Base-by-base conservation (phyloP, 2,329 filamentous ascomycete species). In the Aspergillus calidoustus region DNA sequence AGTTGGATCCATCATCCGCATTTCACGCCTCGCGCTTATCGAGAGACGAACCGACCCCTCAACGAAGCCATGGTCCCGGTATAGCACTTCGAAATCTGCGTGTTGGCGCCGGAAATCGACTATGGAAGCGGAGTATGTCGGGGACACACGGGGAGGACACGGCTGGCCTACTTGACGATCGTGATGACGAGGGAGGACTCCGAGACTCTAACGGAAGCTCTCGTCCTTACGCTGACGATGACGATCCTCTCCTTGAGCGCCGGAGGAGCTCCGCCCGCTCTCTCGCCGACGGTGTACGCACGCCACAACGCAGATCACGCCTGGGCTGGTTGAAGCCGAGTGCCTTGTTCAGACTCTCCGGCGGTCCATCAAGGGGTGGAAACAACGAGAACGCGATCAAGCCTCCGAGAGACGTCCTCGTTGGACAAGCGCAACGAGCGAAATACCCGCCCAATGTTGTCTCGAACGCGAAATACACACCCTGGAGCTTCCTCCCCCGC, bases 391-490 rank as follows among this genome's bases (percentile, higher is more conserved):
- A 69, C 25, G 66, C 68, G 38, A 62, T 64, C 34, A 72, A 75
- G 7, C 84, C 91, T 1, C 91, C 92, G 30, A 87, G 94, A 59
- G 86, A 86, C 54, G 86, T 97, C 31, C 82, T 87, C 2, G 91
- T 97, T 56, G 94, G 92, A 61, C 88, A 89, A 52, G 74, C 81
- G 31, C 93, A 96, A 73, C 77, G 87, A 30, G 83, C 88, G 54
- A 88, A 90, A 68, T 98, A 94, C 75, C 94, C 95, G 9, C 87
- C 91, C 8, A 99, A 99, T 77, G 86, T 92, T 60, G 87, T 99
- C 53, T 98, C 94, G 41, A 98, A 99, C 75, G 94, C 95, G 59
- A 99, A 98, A 83, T 99, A 99, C 77, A 98, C 94, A 31, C 88
- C 93, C 1, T 90, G 93, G 82, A 97, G 91, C 56, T 99, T 99